Evolutionary conservation across 306 rosid species (phyloP), one percentile per base, ranked within the genome.

Genomic region (Morella rubra): DNA sequence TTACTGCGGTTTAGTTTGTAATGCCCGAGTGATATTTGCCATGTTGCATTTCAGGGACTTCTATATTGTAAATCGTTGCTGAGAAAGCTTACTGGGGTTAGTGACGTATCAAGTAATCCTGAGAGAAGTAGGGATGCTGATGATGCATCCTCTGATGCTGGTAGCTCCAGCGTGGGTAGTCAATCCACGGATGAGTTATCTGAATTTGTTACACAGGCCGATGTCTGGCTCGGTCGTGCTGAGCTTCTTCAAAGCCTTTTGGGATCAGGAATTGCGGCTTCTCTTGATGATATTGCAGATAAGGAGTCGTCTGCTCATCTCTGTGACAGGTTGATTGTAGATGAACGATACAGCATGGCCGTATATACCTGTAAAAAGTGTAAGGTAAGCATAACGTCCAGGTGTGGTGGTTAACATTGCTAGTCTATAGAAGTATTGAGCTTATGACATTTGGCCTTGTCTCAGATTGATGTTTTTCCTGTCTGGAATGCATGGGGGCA

Each of bases 401-500:
- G 47, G 32, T 72, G 45, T 56, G 60, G 52, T 72, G 40, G 79
- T 81, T 76, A 71, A 14, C 58, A 24, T 77, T 74, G 71, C 75
- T 76, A 19, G 42, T 56, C 73, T 73, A 42, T 80, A 76, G 69
- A 76, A 69, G 71, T 74, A 75, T 68, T 73, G 77, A 74, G 76
- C 72, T 77, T 74, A 70, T 50, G 59, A 75, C 47, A 32, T 37
- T 84, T 75, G 60, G 47, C 67, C 71, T 59, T 93, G 76, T 71
- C 74, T 62, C 89, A 94, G 98, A 94, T 94, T 88, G 98, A 94
- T 84, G 93, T 89, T 76, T 86, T 94, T 84, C 98, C 98, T 11
- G 98, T 94, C 65, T 94, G 98, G 98, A 92, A 82, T 84, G 98
- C 98, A 19, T 94, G 98, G 98, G 98, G 97, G 58, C 97, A 90